Evolutionary conservation across 306 rosid species (phyloP), one percentile per base, ranked within the genome.

Genomic region (Dryas alaskensis): DNA sequence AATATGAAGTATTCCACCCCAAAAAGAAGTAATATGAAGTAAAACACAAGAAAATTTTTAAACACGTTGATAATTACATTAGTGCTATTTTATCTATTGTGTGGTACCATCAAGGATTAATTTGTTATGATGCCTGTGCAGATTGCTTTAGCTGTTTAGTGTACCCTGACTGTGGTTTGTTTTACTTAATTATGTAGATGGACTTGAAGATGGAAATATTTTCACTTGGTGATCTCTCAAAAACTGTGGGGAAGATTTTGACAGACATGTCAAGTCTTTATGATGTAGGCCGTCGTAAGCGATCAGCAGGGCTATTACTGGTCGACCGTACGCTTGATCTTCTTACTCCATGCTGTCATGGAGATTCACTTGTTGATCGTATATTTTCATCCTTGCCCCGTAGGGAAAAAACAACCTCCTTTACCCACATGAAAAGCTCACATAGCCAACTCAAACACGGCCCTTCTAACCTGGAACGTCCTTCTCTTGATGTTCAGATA

Each of bases 261-360:
- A 91, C 92, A 9, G 94, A 87, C 85, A 91, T 93, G 98, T 93
- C 97, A 57, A 93, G 97, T 80, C 92, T 91, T 63, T 93, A 93
- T 80, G 98, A 93, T 46, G 97, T 91, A 31, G 98, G 98, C 62
- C 92, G 97, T 46, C 92, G 90, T 61, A 93, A 83, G 80, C 79
- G 86, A 76, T 91, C 98, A 17, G 90, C 96, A 7, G 98, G 97
- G 77, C 83, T 91, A 51, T 79, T 93, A 69, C 87, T 93, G 68
- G 58, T 93, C 66, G 98, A 93, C 84, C 96, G 96, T 55, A 86
- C 98, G 7, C 97, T 91, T n/a, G 98, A 93, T 82, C 97, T 93
- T 80, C 92, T 91, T 65, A 93, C 96, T 60, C 96, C 97, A 57
- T 93, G 96, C 78, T 88, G 89, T 71, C 98, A 93, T 66, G 98